phyloP scores from a whole-genome alignment of 331 rosid genomes.

The Pyracantha coccinea region DNA sequence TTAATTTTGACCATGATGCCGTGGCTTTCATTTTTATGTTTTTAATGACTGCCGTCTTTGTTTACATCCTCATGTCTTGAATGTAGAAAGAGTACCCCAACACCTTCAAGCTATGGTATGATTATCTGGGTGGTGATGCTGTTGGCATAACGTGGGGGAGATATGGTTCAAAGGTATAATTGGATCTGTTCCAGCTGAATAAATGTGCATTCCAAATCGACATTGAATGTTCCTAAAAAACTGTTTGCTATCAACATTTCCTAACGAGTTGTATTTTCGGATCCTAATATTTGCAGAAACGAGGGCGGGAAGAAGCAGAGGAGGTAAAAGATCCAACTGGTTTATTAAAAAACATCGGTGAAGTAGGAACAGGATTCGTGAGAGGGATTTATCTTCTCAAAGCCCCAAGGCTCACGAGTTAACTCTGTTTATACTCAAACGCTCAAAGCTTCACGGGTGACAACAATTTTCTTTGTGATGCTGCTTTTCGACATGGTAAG shows the following conservation, averaged over 20 bases:
- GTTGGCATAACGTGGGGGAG: slow-evolving; percentile 82
- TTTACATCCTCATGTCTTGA: slow-evolving; percentile 6
- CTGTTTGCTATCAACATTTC: not conserved
- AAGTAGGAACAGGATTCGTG: slow-evolving; percentile 80
- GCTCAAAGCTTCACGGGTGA: not conserved
- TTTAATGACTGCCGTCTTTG: not conserved
- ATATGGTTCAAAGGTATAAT: slow-evolving; percentile 54
- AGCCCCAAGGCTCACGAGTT: slow-evolving; percentile 38
- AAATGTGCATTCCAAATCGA: not conserved
- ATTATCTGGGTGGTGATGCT: slow-evolving; percentile 88
- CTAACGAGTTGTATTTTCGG: slow-evolving; percentile 1
- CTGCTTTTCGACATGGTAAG: not conserved
- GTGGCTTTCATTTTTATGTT: not conserved
- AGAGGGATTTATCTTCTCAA: slow-evolving; percentile 61
- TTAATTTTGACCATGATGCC: not conserved
- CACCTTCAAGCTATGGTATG: slow-evolving; percentile 76
- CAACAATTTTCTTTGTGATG: not conserved
- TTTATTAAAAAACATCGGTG: slow-evolving; percentile 56
- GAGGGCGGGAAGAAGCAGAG: slow-evolving; percentile 38
- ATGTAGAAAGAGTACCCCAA: slow-evolving; percentile 54
- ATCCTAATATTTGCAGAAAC: slow-evolving; percentile 46
- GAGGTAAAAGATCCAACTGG: slow-evolving; percentile 44
- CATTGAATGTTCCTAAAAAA: not conserved
- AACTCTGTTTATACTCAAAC: not conserved
- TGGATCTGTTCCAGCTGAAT: not conserved